Evolutionary conservation across 805 yeast genomes (phyloP).

Genomic region (Candida xiaguanensis): DNA sequence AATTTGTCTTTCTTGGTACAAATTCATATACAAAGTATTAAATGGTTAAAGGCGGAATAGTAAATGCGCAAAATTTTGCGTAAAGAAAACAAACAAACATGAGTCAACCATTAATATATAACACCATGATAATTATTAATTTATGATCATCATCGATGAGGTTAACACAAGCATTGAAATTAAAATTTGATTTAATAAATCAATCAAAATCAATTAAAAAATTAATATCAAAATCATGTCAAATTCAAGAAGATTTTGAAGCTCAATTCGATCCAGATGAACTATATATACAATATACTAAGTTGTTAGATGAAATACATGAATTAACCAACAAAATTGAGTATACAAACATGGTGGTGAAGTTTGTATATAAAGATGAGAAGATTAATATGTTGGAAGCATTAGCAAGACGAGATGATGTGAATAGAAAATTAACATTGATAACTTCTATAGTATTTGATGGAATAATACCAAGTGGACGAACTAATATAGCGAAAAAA

Average conservation of each 20-base stretch:
- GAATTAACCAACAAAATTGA: background rate
- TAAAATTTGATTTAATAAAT: background rate
- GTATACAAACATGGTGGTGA: background rate
- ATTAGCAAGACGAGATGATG: background rate
- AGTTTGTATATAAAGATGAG: background rate
- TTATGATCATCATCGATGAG: background rate
- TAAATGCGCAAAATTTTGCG: too few relatives aligned
- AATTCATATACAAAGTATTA: too few relatives aligned
- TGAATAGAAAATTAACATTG: background rate
- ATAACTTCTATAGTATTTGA: background rate
- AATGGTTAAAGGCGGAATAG: too few relatives aligned
- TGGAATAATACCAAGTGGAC: background rate
- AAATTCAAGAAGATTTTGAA: background rate
- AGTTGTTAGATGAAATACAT: background rate
- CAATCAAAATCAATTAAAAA: background rate
- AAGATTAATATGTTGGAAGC: background rate
- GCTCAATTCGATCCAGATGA: background rate
- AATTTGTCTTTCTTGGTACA: too few relatives aligned
- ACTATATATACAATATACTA: background rate
- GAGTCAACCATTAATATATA: background rate
- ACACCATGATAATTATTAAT: too few relatives aligned
- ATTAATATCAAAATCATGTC: constrained; percentile 1
- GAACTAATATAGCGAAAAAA: background rate
- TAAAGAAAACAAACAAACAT: background rate
- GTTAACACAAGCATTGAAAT: background rate